Evolutionary conservation across 371 early-diverging fungal species (phyloP).

Genomic region (Encephalitozoon cuniculi): DNA sequence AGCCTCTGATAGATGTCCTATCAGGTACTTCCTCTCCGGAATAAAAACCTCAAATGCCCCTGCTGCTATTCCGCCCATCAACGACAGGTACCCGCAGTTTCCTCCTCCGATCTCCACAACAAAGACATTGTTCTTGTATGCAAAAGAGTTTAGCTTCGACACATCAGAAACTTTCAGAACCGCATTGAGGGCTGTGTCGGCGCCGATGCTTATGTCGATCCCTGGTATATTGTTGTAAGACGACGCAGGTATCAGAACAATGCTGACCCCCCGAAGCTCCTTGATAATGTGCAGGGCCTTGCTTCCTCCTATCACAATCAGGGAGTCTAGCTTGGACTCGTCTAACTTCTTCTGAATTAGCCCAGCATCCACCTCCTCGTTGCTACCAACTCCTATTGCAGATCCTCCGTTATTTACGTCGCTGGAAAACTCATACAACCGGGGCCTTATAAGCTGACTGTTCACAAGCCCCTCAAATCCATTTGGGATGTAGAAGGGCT

Average conservation of each 20-base stretch:
- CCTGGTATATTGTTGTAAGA: slow-evolving; percentile 94
- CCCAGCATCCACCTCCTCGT: slow-evolving; percentile 67
- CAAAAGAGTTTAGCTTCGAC: slow-evolving; percentile 77
- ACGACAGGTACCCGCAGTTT: slow-evolving; percentile 82
- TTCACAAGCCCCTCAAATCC: slow-evolving; percentile 83
- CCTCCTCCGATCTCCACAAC: slow-evolving; percentile 94
- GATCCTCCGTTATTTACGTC: slow-evolving; percentile 85
- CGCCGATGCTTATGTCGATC: slow-evolving; percentile 84
- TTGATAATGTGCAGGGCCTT: slow-evolving; percentile 72
- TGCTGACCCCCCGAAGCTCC: slow-evolving; percentile 64
- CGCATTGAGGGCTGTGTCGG: slow-evolving; percentile 88
- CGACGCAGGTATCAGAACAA: slow-evolving; percentile 85
- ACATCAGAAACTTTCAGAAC: slow-evolving; percentile 83
- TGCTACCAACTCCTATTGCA: slow-evolving; percentile 81
- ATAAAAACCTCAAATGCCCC: slow-evolving; percentile 87
- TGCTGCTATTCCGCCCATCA: slow-evolving; percentile 73
- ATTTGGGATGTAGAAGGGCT: slow-evolving; percentile 72
- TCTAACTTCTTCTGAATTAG: slow-evolving; percentile 79
- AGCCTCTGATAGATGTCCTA: slow-evolving; percentile 45
- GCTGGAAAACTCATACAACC: slow-evolving; percentile 65
- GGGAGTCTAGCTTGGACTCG: slow-evolving; percentile 71
- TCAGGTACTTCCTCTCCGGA: slow-evolving; percentile 63
- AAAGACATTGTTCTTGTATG: slow-evolving; percentile 80
- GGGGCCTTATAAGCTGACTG: slow-evolving; percentile 58
- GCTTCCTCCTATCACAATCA: slow-evolving; percentile 86